These are phyloP conservation scores for Psilocybe subaeruginosa DNA, from an alignment of 768 basidiomycete species.

Conservation along the genomic window DNA sequence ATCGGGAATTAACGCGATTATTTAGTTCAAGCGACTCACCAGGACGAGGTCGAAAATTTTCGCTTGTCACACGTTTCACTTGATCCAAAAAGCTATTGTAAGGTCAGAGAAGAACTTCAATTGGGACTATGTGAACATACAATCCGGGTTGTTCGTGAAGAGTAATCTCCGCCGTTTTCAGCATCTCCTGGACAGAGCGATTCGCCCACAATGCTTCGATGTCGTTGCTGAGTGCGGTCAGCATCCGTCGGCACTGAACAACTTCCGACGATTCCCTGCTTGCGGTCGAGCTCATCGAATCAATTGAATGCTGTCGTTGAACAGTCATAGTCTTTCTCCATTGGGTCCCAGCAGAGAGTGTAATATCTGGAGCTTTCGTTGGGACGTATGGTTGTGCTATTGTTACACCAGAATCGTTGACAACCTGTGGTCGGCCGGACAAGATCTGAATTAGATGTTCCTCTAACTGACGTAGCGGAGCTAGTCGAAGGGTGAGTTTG, in stretches of 20 bases:
- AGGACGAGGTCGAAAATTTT: conserved; percentile 54
- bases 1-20: neutral
- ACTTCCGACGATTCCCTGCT: conserved; percentile 33
- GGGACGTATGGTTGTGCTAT: conserved; percentile 33
- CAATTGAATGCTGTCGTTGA: conserved; percentile 28
- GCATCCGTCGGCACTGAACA: conserved; percentile 45
- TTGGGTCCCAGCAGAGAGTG: conserved; percentile 47
- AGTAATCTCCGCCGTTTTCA: conserved; percentile 45
- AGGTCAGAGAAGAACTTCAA: neutral
- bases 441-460: conserved; percentile 47
- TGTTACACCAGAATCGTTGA: conserved; percentile 14
- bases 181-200: conserved; percentile 40
- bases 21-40: conserved; percentile 34
- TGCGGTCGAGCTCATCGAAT: conserved; percentile 11
- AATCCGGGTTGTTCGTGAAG: conserved; percentile 65
- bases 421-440: conserved; percentile 28
- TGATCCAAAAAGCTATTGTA: conserved; percentile 60
- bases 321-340: conserved; percentile 53
- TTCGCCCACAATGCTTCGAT: conserved; percentile 59
- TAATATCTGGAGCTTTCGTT: conserved; percentile 46
- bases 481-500: conserved; percentile 50
- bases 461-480: conserved; percentile 60
- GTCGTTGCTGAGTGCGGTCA: conserved; percentile 56
- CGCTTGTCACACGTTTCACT: conserved; percentile 50
- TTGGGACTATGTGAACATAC: conserved; percentile 39